A percentile compares a stretch with the other conserved stretches of the same genome.
Evolutionary conservation across 1,284 basidiomycete species (phyloP).

Genomic region (Ceratobasidium sp.): DNA sequence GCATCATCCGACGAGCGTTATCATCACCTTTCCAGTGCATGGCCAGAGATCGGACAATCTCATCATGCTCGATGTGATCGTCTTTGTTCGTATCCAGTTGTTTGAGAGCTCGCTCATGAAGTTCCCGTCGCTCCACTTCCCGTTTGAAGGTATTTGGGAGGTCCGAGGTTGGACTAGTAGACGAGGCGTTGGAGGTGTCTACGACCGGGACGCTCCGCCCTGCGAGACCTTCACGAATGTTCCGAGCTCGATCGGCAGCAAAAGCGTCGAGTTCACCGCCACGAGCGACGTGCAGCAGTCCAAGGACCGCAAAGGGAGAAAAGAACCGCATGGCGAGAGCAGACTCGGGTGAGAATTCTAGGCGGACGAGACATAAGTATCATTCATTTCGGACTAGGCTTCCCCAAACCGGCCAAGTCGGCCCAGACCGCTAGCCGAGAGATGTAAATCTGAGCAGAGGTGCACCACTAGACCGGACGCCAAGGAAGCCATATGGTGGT

Average conservation of each 20-base stretch:
- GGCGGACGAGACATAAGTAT: neutral
- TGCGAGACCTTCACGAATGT: neutral
- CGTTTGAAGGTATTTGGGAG: neutral
- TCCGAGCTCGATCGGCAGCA: neutral
- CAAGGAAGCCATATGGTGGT: neutral
- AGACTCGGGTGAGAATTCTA: neutral
- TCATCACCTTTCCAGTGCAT: neutral
- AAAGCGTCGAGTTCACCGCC: slow-evolving; percentile 7
- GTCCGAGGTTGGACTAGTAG: neutral
- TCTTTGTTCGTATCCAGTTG: slow-evolving; percentile 4
- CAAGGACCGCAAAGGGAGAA: slow-evolving; percentile 3
- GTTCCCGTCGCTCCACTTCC: neutral
- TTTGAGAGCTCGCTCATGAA: neutral
- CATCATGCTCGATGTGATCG: neutral
- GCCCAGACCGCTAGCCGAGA: neutral
- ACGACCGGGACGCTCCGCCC: neutral
- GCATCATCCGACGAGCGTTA: neutral
- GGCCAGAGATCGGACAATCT: neutral
- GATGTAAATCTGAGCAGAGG: neutral
- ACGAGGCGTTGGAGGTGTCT: neutral
- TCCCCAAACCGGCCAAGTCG: neutral
- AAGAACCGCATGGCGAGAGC: slow-evolving; percentile 1
- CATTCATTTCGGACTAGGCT: too few relatives aligned
- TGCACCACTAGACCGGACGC: neutral
- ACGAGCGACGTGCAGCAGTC: neutral